phyloP scores from a whole-genome alignment of 2,329 filamentous ascomycete species.

The Fonsecaea pedrosoi region DNA sequence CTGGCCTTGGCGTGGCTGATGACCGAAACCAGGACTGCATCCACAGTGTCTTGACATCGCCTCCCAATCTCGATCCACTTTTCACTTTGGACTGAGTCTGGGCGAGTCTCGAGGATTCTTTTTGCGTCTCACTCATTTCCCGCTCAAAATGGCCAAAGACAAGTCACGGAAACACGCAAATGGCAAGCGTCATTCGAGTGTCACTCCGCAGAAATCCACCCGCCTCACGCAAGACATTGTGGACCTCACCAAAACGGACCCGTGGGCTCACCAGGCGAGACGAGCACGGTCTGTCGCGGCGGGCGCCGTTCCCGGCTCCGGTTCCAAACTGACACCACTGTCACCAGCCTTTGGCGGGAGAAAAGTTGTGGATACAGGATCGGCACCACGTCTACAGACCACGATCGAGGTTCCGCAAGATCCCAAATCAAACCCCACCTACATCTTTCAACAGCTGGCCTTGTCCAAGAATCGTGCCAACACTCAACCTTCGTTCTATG shows the following conservation, averaged over 20 bases:
- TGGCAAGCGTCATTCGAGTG: constrained; percentile 14
- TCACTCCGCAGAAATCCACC: constrained; percentile 8
- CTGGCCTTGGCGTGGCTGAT: not conserved
- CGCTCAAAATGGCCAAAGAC: not conserved
- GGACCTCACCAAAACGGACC: constrained; percentile 25
- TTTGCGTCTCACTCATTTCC: not conserved
- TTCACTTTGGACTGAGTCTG: constrained; percentile 1
- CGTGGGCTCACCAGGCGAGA: constrained; percentile 14
- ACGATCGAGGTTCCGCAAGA: constrained; percentile 25
- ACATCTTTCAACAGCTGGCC: constrained; percentile 40
- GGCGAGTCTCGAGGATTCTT: not conserved
- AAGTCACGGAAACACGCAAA: constrained; percentile 15
- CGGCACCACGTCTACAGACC: not conserved
- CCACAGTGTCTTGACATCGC: constrained; percentile 1
- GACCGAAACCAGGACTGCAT: not conserved
- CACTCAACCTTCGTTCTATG: constrained; percentile 17
- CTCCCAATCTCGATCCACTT: not conserved
- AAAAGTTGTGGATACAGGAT: not conserved
- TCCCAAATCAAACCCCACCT: constrained; percentile 25
- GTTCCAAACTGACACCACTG: constrained; percentile 12
- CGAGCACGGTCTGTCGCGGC: constrained; percentile 4
- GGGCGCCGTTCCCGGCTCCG: not conserved
- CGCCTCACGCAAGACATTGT: constrained; percentile 8
- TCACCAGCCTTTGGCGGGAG: constrained; percentile 15
- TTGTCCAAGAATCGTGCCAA: constrained; percentile 27